Evolutionary conservation across 306 rosid genomes (phyloP).

Genomic region (Quercus cerris): DNA sequence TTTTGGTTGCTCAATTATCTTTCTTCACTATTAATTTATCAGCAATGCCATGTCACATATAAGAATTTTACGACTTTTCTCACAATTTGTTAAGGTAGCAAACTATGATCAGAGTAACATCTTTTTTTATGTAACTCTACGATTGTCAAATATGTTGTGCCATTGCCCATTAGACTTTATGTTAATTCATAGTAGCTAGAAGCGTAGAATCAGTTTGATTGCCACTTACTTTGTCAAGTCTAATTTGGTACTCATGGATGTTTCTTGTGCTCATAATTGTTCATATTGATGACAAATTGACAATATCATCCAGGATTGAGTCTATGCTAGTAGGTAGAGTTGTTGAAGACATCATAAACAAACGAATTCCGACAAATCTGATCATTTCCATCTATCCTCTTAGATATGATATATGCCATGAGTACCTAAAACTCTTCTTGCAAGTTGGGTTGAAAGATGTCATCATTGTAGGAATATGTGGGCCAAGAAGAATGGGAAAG

Average conservation of each 20-base stretch:
- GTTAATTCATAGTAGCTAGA: neutral
- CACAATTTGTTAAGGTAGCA: no score
- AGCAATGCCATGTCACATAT: no score
- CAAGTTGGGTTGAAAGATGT: slow-evolving; percentile 6
- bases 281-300: neutral
- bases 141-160: no score
- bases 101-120: no score
- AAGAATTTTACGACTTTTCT: no score
- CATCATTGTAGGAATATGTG: slow-evolving; percentile 12
- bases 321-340: slow-evolving; percentile 3
- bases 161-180: no score
- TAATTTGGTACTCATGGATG: neutral
- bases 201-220: no score
- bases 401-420: neutral
- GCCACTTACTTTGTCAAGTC: no score
- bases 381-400: slow-evolving; percentile 16
- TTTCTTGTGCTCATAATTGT: neutral
- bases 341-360: neutral
- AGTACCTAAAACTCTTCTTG: slow-evolving; percentile 8
- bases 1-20: no score
- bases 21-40: no score
- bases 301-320: neutral
- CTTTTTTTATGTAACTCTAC: no score
- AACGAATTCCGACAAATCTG: slow-evolving; percentile 3
- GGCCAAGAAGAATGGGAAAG: slow-evolving; percentile 18